These are phyloP conservation scores for Eucalyptus pumila DNA, from an alignment of 345 rosid species.

Conservation along the genomic window DNA sequence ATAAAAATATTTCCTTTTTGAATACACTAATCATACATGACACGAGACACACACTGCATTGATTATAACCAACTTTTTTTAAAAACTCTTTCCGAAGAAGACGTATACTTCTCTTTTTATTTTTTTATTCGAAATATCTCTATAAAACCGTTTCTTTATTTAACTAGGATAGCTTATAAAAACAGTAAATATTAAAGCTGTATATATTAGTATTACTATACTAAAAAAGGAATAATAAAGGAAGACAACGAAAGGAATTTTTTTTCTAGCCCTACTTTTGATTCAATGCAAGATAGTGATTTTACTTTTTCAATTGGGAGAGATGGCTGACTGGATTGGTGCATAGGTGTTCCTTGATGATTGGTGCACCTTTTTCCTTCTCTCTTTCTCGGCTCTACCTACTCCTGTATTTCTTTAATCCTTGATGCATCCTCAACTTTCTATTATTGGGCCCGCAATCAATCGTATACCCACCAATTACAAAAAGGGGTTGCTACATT, in stretches of 20 bases:
- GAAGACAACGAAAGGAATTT: background rate
- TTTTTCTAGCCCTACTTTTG: background rate
- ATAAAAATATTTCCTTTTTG: background rate
- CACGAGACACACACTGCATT: background rate
- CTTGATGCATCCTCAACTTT: background rate
- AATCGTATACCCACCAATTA: background rate
- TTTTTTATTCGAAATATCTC: background rate
- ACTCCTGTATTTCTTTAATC: background rate
- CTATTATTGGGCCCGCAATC: background rate
- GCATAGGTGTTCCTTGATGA: background rate
- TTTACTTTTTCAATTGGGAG: background rate
- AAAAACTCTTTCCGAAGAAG: background rate
- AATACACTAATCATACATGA: background rate
- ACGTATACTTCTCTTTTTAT: background rate
- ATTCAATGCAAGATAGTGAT: background rate
- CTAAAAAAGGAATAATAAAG: background rate
- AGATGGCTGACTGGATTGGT: background rate
- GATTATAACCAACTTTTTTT: background rate
- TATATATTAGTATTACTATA: background rate
- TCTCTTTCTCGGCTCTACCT: background rate
- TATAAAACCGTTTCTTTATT: background rate
- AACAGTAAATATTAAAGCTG: background rate
- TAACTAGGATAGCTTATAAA: background rate
- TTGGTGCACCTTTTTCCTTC: background rate
- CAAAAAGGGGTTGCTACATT: background rate